Evolutionary conservation across 345 rosid genomes (phyloP), one percentile per base, ranked within the genome.

Genomic region (Microcos paniculata): DNA sequence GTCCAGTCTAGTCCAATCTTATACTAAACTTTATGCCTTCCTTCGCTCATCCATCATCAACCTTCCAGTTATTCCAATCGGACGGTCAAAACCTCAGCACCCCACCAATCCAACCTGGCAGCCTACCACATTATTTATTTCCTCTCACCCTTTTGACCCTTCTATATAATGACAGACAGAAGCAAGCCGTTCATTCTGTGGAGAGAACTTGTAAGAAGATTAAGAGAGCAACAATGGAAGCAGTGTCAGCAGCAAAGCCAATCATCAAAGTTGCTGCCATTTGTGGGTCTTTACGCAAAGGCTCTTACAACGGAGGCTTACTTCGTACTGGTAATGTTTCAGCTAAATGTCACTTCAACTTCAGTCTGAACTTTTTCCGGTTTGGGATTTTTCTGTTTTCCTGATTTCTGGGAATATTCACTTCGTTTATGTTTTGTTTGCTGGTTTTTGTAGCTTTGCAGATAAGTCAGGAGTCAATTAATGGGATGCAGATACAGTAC

Each of bases 261-360:
- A 78, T 74, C 31, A 87, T 92, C 74, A 90, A 86, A 76, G 85
- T 90, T 12, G 97, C 89, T 6, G 97, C 97, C 55, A 52, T 94
- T 30, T 94, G 92, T 53, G 97, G 98, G 16, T 92, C 97, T 49
- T 91, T 92, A 42, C 93, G 94, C 2, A 85, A 91, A 79, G 90
- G 78, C 6, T 94, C 97, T 67, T 87, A 56, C 84, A 84, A 92
- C 80, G 81, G 77, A 55, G 95, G 94, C 79, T 92, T 94, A 76
- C 63, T 94, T 66, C 93, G 91, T 16, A 77, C 88, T 10, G 97
- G 94, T 94, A 79, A 30, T 30, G 43, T 15, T 8, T 35, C 19
- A 24, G 23, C 38, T 12, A 6, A 26, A 16, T 62, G 7, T 1
- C 2, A n/a, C n/a, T 52, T 2, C 14, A 24, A 33, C 16, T 14